These are phyloP conservation scores for Ephemerocybe angulata DNA, from an alignment of 768 basidiomycete genomes.

Conservation along the genomic window DNA sequence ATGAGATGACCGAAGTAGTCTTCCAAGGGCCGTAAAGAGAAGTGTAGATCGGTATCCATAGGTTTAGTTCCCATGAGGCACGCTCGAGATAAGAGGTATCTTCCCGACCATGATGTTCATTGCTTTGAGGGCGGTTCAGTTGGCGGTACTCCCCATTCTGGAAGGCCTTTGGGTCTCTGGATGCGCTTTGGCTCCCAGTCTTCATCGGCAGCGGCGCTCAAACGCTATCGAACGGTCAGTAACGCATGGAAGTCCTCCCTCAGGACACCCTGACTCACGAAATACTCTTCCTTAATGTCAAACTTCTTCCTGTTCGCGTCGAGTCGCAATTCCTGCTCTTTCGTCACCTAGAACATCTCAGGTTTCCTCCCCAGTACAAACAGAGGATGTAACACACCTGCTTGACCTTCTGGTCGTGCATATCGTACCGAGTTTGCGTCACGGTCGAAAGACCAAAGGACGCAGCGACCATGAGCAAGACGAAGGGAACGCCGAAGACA, in stretches of 20 bases:
- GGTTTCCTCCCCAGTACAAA: background rate
- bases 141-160: slow-evolving; percentile 90
- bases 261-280: slow-evolving; percentile 53
- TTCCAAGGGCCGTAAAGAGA: no score
- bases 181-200: slow-evolving; percentile 90
- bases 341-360: slow-evolving; percentile 48
- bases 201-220: slow-evolving; percentile 58
- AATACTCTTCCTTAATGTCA: slow-evolving; percentile 95
- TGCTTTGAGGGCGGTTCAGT: slow-evolving; percentile 38
- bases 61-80: no score
- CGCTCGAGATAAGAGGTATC: no score
- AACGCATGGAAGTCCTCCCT: background rate
- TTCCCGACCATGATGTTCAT: no score
- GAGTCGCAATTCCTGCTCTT: slow-evolving; percentile 75
- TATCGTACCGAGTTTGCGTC: slow-evolving; percentile 88
- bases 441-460: slow-evolving; percentile 81
- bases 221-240: slow-evolving; percentile 40
- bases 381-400: slow-evolving; percentile 39
- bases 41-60: no score
- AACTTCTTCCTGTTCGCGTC: slow-evolving; percentile 72
- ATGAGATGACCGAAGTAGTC: no score
- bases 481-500: slow-evolving; percentile 83
- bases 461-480: slow-evolving; percentile 79
- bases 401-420: slow-evolving; percentile 76
- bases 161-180: slow-evolving; percentile 77